Evolutionary conservation across 768 basidiomycete species (phyloP).

Genomic region (Hypholoma fasciculare): DNA sequence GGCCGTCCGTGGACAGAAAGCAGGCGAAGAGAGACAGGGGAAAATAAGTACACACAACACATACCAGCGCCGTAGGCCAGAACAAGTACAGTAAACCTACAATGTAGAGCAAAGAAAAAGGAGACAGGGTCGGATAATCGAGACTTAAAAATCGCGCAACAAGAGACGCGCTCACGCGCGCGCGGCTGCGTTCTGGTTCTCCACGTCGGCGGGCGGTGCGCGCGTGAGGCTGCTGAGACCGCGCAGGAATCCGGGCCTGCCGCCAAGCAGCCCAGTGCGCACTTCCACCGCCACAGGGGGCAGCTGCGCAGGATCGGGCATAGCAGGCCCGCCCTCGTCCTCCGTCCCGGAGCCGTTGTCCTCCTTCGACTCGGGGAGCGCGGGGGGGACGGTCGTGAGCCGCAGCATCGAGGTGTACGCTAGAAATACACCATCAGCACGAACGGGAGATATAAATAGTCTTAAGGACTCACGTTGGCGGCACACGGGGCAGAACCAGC

Average conservation of each 20-base stretch:
- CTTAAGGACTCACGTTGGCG: conserved; percentile 75
- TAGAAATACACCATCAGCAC: conserved; percentile 24
- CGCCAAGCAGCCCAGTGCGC: conserved; percentile 22
- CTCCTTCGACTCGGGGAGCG: conserved; percentile 26
- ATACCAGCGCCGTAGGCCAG: too few species aligned
- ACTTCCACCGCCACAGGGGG: conserved; percentile 12
- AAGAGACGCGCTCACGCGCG: conserved; percentile 13
- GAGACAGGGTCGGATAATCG: too few species aligned
- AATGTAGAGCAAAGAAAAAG: too few species aligned
- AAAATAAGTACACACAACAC: too few species aligned
- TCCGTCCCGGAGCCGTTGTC: conserved; percentile 22
- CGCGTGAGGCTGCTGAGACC: conserved; percentile 19
- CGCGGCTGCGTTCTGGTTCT: conserved; percentile 27
- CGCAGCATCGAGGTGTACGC: conserved; percentile 88
- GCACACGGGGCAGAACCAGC: conserved; percentile 97
- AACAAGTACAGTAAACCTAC: too few species aligned
- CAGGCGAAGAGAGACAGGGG: too few species aligned
- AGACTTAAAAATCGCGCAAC: too few species aligned
- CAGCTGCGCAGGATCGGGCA: conserved; percentile 6
- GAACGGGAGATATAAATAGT: neutral
- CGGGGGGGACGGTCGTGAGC: conserved; percentile 70
- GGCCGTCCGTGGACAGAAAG: too few species aligned
- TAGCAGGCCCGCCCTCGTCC: conserved; percentile 15
- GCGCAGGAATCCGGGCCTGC: conserved; percentile 32
- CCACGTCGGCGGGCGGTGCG: conserved; percentile 24